These are phyloP conservation scores for Pseudogymnoascus sp. DNA, from an alignment of 2,329 filamentous ascomycete species.

Conservation along the genomic window DNA sequence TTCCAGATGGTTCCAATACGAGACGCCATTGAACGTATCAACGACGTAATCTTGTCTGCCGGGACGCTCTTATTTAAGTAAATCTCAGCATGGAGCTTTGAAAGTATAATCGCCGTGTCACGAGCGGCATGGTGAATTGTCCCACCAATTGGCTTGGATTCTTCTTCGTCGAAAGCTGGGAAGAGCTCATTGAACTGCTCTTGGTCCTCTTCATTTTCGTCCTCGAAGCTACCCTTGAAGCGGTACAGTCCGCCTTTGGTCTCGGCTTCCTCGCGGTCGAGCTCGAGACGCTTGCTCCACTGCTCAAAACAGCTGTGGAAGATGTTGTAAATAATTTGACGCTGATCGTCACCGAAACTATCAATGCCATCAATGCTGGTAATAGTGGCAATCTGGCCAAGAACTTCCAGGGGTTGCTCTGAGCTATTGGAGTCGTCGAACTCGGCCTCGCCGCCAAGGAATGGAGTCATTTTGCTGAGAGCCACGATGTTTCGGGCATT, in stretches of 20 bases:
- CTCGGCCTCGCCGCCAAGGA: constrained; percentile 39
- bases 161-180: constrained; percentile 58
- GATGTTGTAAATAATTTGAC: constrained; percentile 52
- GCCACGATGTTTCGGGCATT: constrained; percentile 12
- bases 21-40: constrained; percentile 23
- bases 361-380: constrained; percentile 41
- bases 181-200: constrained; percentile 75
- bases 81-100: constrained; percentile 48
- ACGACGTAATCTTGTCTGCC: constrained; percentile 20
- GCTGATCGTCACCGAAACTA: constrained; percentile 34
- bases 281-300: constrained; percentile 70
- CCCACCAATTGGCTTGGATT: constrained; percentile 16
- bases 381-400: constrained; percentile 40
- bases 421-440: not conserved
- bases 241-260: constrained; percentile 71
- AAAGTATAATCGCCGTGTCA: constrained; percentile 45
- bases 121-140: constrained; percentile 15
- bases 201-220: constrained; percentile 65
- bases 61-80: constrained; percentile 19
- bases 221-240: constrained; percentile 69
- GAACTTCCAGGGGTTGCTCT: constrained; percentile 36
- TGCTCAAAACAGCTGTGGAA: constrained; percentile 68
- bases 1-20: constrained; percentile 19
- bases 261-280: constrained; percentile 68
- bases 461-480: constrained; percentile 44